Percentiles rank a stretch among this genome's conserved stretches.
Conservation (phyloP, 495 filamentous ascomycete genomes). For the Choiromyces venosus region DNA sequence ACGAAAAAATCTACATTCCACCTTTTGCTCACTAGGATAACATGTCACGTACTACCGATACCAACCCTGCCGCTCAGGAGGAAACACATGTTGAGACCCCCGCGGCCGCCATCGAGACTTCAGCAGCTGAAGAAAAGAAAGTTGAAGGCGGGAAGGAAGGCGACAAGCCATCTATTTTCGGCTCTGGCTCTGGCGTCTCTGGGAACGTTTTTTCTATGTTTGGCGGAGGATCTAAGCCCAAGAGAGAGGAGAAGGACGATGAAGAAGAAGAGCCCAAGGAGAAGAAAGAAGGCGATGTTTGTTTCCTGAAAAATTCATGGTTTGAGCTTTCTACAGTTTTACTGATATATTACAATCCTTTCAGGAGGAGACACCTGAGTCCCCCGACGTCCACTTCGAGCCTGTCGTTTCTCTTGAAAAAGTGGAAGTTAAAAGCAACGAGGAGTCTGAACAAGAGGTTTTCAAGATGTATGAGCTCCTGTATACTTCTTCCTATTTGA, state of each 20-base stretch:
- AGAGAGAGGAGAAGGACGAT: slow-evolving; percentile 73
- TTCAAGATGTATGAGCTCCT: slow-evolving; percentile 73
- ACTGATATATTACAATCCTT: slow-evolving; percentile 22
- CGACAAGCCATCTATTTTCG: neutral
- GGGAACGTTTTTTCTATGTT: slow-evolving; percentile 95
- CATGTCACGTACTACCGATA: slow-evolving; percentile 32
- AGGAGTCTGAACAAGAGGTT: slow-evolving; percentile 91
- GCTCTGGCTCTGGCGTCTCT: slow-evolving; percentile 39
- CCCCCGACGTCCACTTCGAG: slow-evolving; percentile 92
- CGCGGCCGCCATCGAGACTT: slow-evolving; percentile 5
- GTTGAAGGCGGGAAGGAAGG: slow-evolving; percentile 23
- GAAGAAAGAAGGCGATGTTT: slow-evolving; percentile 52
- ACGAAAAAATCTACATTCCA: neutral
- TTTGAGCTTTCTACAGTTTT: neutral
- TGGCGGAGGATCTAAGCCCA: slow-evolving; percentile 76
- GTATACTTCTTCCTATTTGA: neutral
- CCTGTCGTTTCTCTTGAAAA: slow-evolving; percentile 92
- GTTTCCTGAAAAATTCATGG: slow-evolving; percentile 16
- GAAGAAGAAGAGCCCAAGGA: slow-evolving; percentile 55
- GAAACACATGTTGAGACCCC: slow-evolving; percentile 31
- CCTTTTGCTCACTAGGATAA: neutral
- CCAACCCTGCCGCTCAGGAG: slow-evolving; percentile 26
- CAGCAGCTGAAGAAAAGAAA: slow-evolving; percentile 23
- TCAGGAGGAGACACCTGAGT: slow-evolving; percentile 69
- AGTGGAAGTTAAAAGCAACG: slow-evolving; percentile 94